Base-by-base conservation (phyloP, 1,139 yeast species). In the Zygosaccharomyces sapae region DNA sequence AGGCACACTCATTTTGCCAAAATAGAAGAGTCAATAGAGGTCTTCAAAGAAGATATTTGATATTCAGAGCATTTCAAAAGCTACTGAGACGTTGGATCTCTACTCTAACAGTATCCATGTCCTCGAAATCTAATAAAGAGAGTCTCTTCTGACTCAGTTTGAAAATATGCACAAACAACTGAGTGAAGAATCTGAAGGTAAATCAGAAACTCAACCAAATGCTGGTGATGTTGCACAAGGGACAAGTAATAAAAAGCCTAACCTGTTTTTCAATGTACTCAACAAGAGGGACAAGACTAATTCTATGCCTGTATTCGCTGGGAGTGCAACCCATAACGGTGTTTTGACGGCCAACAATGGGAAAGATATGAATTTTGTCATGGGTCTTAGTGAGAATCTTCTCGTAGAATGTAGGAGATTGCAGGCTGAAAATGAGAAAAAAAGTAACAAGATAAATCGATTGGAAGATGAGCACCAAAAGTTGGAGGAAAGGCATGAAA, bases 331-430 rank as follows among this genome's bases (percentile, higher is more conserved):
- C 46, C 59, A 53, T 50, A 65, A 24, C 48, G 66, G 46, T 41
- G 59, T 36, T 20, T 55, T 39, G 33, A 50, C 46, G 18, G 54
- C 49, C 51, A 62, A 55, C 52, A 56, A 49, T 19, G 63, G 66
- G 25, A 79, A 81, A 57, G 92, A 87, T 55, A 80, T 86, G 70
- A 80, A 83, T 57, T 88, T 88, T 64, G 87, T 86, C 4, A 85
- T 89, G 46, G 94, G 88, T 1, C 70, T 89, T 52, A 85, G 94
- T 65, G 95, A 88, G 60, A 84, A 83, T 46, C 71, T 89, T 51
- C 72, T 89, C 25, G 72, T 77, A 24, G 95, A 89, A 67, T 87
- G 96, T 60, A 77, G 97, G 55, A 74, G 84, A 52, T 73, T 88
- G 48, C 86, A 81, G 46, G 82, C 83, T 6, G 90, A 84, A 51